Conservation (phyloP, 148 eudicot genomes). For the Rhododendron ovatum region DNA sequence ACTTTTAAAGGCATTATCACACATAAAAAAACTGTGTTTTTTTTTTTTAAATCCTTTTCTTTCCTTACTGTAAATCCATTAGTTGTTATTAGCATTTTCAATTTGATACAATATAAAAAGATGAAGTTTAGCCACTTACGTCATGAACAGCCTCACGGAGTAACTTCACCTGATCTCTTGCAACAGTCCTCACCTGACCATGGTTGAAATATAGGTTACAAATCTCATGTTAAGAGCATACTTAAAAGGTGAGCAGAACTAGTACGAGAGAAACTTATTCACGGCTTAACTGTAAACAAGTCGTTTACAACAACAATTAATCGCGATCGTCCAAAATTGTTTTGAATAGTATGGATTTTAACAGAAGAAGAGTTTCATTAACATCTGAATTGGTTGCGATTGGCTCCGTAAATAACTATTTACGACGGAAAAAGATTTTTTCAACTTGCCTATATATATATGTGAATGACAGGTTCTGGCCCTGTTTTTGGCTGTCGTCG, state of each 20-base stretch:
- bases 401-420: no score
- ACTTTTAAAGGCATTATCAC: background rate
- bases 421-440: no score
- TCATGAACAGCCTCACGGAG: slow-evolving; percentile 61
- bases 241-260: background rate
- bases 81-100: background rate
- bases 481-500: background rate
- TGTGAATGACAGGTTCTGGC: background rate
- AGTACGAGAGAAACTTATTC: no score
- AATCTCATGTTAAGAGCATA: background rate
- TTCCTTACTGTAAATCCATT: background rate
- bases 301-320: no score
- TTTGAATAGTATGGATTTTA: no score
- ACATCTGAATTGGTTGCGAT: no score
- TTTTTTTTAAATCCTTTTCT: background rate
- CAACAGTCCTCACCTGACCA: slow-evolving; percentile 45
- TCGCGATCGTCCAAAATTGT: no score
- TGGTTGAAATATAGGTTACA: background rate
- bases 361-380: no score
- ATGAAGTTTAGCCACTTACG: slow-evolving; percentile 33
- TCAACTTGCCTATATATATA: no score
- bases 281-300: no score
- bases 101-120: background rate
- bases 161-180: slow-evolving; percentile 36
- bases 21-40: no score